Evolutionary conservation across 495 filamentous ascomycete genomes (phyloP), one percentile per base, ranked within the genome.

Genomic region (Chaetomium cochliodes): DNA sequence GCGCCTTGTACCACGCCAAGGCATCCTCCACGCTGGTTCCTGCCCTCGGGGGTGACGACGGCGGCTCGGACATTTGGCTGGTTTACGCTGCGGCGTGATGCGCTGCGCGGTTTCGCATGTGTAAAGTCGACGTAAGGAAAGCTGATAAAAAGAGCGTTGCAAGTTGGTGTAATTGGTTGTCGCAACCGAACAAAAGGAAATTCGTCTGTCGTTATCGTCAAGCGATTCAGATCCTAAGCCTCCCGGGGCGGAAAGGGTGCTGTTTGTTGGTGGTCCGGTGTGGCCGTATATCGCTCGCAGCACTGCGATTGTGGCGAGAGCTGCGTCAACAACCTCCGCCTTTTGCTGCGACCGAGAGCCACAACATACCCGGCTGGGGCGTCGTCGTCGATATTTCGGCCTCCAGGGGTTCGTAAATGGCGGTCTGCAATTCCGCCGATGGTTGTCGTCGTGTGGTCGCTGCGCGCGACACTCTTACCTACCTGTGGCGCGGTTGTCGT

Each of bases 1-100:
- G 94, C 49, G 87, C 76, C 77, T 98, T 98, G 82, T 98, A 98
- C 82, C 93, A 96, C 46, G 88, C 85, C 28, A 97, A 78, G 58
- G 92, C 88, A 67, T 92, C 88, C 72, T 90, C 86, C 39, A 81
- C 74, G 28, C 80, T 84, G 60, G 86, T 78, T 53, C 80, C 77
- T 62, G 81, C 82, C 67, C 77, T 84, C 37, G 86, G 84, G 58
- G 83, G 85, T 55, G 86, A 86, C 50, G 89, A 86, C 56, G 85
- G 82, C 70, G 82, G 78, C 69, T 88, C 87, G 58, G 87, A 84
- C 81, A 87, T 86, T 73, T 69, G 64, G 66, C 13, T 30, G 58
- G 57, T 68, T 68, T 68, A 72, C 26, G 49, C 55, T 25, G 68
- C 58, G 65, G 42, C 67, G 64, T 46, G 62, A 23, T 63, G 53